phyloP scores from a whole-genome alignment of 2,329 filamentous ascomycete genomes.

The Acarospora socialis region DNA sequence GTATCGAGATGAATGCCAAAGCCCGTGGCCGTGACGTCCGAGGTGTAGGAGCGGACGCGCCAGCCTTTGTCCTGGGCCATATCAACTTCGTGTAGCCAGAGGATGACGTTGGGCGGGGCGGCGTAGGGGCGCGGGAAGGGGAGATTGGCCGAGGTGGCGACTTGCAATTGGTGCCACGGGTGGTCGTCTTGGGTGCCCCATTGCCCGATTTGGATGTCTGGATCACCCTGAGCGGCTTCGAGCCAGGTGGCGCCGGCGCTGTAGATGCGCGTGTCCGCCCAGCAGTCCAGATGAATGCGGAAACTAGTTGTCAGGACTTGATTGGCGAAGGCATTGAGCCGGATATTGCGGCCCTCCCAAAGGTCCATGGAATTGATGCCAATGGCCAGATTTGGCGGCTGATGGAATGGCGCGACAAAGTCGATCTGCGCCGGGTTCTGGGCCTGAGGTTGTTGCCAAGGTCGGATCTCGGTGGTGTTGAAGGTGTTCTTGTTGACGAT shows the following conservation, averaged over 20 bases:
- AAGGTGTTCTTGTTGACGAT: background rate
- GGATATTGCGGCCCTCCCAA: background rate
- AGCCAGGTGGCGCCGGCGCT: background rate
- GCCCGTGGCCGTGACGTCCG: conserved; percentile 1
- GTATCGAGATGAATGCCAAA: conserved; percentile 3
- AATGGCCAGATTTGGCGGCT: background rate
- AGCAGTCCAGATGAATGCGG: background rate
- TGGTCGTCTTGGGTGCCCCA: background rate
- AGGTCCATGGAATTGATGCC: conserved; percentile 1
- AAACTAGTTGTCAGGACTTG: background rate
- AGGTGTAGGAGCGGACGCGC: conserved; percentile 1
- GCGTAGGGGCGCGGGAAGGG: background rate
- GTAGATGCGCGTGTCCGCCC: background rate
- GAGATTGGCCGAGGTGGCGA: background rate
- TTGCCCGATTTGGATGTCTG: background rate
- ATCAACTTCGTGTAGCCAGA: conserved; percentile 1
- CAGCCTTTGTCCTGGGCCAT: background rate
- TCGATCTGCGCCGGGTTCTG: no score
- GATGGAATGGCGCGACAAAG: background rate
- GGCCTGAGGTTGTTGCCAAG: background rate
- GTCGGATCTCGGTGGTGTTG: conserved; percentile 2
- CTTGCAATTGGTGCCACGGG: background rate
- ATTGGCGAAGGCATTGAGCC: background rate
- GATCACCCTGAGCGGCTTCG: background rate
- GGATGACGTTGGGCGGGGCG: background rate